Conservation (phyloP, 768 basidiomycete genomes). For the Rhodocollybia butyracea region DNA sequence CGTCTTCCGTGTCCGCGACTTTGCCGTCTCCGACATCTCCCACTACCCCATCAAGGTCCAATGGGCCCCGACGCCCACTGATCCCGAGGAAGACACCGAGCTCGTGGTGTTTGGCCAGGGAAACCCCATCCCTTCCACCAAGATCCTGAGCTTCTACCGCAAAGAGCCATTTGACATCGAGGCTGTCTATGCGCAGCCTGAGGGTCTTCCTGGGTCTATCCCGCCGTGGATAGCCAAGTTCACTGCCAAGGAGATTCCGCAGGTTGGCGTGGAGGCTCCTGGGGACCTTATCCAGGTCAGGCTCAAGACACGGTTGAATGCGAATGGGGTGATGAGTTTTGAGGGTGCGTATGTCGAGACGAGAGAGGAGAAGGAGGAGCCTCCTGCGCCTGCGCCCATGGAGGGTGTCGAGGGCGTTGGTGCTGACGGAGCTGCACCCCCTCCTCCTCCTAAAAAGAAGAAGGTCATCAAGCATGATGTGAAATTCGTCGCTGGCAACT, state of each 20-base stretch:
- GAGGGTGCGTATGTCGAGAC: constrained; percentile 86
- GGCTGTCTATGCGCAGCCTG: constrained; percentile 76
- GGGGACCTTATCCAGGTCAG: constrained; percentile 83
- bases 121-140: constrained; percentile 88
- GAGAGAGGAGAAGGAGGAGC: constrained; percentile 72
- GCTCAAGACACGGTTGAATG: constrained; percentile 85
- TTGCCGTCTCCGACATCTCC: constrained; percentile 82
- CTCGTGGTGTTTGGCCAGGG: constrained; percentile 86
- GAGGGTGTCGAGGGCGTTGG: constrained; percentile 35
- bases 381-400: constrained; percentile 23
- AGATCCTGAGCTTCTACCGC: constrained; percentile 93
- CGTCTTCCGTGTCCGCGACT: constrained; percentile 96
- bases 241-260: constrained; percentile 76
- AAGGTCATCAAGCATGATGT: constrained; percentile 82
- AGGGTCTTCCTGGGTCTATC: constrained; percentile 67
- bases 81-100: constrained; percentile 88
- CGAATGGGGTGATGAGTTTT: constrained; percentile 84
- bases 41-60: constrained; percentile 88
- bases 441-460: constrained; percentile 77
- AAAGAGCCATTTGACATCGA: constrained; percentile 86
- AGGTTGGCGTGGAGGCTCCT: constrained; percentile 35
- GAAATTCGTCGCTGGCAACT: constrained; percentile 61
- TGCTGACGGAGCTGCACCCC: constrained; percentile 45
- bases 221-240: constrained; percentile 86
- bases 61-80: constrained; percentile 74